These are phyloP conservation scores for Gracilariopsis chorda DNA, from an alignment of 23 red algal genomes.

Conservation along the genomic window DNA sequence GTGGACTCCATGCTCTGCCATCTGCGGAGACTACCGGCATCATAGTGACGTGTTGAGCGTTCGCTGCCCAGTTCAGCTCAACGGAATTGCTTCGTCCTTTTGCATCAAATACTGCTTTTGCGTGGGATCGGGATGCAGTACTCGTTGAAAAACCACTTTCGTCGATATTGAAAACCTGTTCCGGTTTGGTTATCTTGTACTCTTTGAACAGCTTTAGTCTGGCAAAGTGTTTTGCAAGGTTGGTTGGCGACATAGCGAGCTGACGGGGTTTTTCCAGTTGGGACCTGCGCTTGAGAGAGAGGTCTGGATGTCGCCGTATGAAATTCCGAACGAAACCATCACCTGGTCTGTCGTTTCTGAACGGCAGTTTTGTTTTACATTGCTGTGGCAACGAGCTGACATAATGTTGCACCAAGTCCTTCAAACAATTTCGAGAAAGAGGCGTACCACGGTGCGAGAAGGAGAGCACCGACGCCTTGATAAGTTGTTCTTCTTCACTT, in stretches of 20 bases:
- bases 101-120: not conserved
- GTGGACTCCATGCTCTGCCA: too few relatives aligned
- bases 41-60: too few relatives aligned
- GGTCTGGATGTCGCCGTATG: not conserved
- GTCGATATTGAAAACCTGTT: conserved; percentile 27
- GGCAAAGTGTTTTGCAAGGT: not conserved
- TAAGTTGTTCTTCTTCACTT: not conserved
- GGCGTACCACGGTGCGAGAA: not conserved
- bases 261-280: not conserved
- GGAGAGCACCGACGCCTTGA: not conserved
- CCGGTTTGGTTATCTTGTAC: not conserved
- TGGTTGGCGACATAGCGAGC: not conserved
- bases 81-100: not conserved
- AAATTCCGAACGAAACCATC: not conserved
- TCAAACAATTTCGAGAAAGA: not conserved
- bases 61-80: too few relatives aligned
- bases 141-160: conserved; percentile 17
- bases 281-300: not conserved
- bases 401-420: not conserved
- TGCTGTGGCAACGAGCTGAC: not conserved
- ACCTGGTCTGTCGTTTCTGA: not conserved
- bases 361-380: not conserved
- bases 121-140: not conserved
- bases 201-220: conserved; percentile 1
- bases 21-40: too few relatives aligned